Percentiles rank a stretch among this genome's conserved stretches.
These are phyloP conservation scores for Podila epicladia DNA, from an alignment of 192 early-diverging fungal genomes.

Conservation along the genomic window DNA sequence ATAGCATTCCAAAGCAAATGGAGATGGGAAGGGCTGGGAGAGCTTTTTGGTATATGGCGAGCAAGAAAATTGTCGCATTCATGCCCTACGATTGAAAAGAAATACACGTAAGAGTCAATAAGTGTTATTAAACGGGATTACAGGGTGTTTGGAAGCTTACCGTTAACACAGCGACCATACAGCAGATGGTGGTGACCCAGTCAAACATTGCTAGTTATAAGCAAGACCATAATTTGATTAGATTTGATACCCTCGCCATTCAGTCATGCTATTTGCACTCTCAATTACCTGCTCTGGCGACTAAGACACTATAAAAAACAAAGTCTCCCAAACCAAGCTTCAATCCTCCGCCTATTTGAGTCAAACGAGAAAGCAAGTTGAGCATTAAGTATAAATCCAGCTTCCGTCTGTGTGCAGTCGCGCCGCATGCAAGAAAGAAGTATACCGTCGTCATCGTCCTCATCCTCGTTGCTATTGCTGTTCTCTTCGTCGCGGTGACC, in stretches of 20 bases:
- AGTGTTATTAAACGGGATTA: neutral
- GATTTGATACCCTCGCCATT: neutral
- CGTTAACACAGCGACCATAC: slow-evolving; percentile 82
- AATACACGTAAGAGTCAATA: neutral
- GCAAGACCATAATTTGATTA: neutral
- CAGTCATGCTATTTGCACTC: neutral
- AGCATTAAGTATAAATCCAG: neutral
- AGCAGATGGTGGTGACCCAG: slow-evolving; percentile 84
- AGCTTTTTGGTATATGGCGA: slow-evolving; percentile 84
- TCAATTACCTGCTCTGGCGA: slow-evolving; percentile 74
- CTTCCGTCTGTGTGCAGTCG: neutral
- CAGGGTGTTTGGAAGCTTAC: slow-evolving; percentile 11
- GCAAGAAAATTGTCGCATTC: slow-evolving; percentile 87
- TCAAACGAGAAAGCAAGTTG: neutral
- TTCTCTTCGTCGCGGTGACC: slow-evolving; percentile 46
- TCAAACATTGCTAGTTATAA: slow-evolving; percentile 68
- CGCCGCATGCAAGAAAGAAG: neutral
- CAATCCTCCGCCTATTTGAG: slow-evolving; percentile 67
- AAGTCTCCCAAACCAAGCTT: slow-evolving; percentile 93
- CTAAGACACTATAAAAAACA: slow-evolving; percentile 89
- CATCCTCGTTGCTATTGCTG: slow-evolving; percentile 33
- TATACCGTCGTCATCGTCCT: slow-evolving; percentile 64
- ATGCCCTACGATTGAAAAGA: slow-evolving; percentile 59
- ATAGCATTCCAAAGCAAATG: slow-evolving; percentile 86
- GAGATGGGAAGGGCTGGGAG: slow-evolving; percentile 88